Conservation (phyloP, 768 basidiomycete species). For the Lyophyllum atratum region DNA sequence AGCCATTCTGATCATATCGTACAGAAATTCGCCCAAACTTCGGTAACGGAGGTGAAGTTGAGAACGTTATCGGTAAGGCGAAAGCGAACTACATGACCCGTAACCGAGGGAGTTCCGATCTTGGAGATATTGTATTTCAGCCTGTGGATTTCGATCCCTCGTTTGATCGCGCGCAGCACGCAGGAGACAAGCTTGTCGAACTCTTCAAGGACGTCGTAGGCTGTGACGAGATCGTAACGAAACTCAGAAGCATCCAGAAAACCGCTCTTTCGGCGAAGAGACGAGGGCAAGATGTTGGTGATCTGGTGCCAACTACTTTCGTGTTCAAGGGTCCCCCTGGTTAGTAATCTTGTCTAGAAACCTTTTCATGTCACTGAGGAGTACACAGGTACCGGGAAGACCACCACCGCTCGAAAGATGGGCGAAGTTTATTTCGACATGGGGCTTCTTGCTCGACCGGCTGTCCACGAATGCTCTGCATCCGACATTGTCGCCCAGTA, state of each 20-base stretch:
- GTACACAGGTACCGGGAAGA: slow-evolving; percentile 61
- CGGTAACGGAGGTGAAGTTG: slow-evolving; percentile 66
- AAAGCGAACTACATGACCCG: slow-evolving; percentile 50
- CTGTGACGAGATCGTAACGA: slow-evolving; percentile 51
- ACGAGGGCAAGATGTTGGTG: slow-evolving; percentile 42
- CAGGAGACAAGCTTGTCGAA: slow-evolving; percentile 50
- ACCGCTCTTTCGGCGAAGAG: slow-evolving; percentile 46
- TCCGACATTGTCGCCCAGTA: slow-evolving; percentile 71
- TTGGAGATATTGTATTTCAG: slow-evolving; percentile 49
- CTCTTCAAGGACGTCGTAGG: slow-evolving; percentile 68
- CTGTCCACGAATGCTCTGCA: slow-evolving; percentile 71
- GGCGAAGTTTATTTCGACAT: slow-evolving; percentile 66
- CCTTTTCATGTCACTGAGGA: not conserved
- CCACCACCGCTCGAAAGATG: slow-evolving; percentile 61
- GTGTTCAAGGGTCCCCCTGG: slow-evolving; percentile 76
- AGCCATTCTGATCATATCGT: not conserved
- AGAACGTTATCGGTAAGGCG: slow-evolving; percentile 55
- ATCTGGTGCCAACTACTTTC: slow-evolving; percentile 66
- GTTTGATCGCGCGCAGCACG: slow-evolving; percentile 49
- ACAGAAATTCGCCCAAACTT: slow-evolving; percentile 53
- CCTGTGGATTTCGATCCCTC: slow-evolving; percentile 67
- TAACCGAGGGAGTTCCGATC: slow-evolving; percentile 24
- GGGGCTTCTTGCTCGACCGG: slow-evolving; percentile 46
- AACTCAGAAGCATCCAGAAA: slow-evolving; percentile 53
- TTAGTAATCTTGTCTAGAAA: slow-evolving; percentile 35